Evolutionary conservation across 78 protist genomes (phyloP).

Genomic region (Dictyostelium firmibasis): DNA sequence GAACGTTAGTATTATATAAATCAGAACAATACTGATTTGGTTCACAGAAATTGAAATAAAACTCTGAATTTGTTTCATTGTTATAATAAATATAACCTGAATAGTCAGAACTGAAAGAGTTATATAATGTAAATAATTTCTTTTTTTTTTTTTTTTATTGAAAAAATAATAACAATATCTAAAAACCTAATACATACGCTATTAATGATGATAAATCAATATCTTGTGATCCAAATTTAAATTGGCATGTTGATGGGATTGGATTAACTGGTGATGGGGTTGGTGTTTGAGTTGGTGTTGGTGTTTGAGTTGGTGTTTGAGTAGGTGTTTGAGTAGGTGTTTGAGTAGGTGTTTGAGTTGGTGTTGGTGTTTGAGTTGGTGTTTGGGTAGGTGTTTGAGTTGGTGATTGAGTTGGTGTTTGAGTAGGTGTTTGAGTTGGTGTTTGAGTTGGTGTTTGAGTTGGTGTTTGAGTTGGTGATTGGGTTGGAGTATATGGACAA

Average conservation of each 20-base stretch:
- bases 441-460: neutral
- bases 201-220: neutral
- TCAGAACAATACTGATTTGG: neutral
- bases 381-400: neutral
- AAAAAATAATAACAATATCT: neutral
- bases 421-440: neutral
- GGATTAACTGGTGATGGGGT: neutral
- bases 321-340: neutral
- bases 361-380: neutral
- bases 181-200: neutral
- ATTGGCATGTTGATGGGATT: neutral
- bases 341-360: neutral
- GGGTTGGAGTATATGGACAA: neutral
- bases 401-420: neutral
- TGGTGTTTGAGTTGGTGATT: neutral
- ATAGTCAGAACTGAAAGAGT: neutral
- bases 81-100: slow-evolving; percentile 1
- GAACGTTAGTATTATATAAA: neutral
- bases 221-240: neutral
- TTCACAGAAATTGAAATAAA: neutral
- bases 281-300: neutral
- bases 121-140: too few species aligned
- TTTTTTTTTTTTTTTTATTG: too few species aligned
- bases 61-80: neutral
- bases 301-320: neutral